Evolutionary conservation across 495 filamentous ascomycete genomes (phyloP).

Genomic region (Penicillium lagena): DNA sequence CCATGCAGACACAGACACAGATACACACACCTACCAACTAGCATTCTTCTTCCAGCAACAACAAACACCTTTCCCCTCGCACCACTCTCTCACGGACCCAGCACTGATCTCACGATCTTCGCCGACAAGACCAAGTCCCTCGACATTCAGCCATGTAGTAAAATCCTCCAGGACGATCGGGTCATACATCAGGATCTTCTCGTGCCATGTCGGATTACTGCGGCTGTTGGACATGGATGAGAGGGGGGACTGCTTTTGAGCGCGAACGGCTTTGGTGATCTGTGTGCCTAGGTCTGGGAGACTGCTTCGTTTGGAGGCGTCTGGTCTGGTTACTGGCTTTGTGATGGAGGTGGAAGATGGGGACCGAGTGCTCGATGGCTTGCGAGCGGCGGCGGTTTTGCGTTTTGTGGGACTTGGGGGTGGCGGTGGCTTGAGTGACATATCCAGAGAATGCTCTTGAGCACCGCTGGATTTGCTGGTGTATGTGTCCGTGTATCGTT

Average conservation of each 20-base stretch:
- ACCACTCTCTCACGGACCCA: conserved; percentile 72
- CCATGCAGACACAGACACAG: not conserved
- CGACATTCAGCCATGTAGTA: conserved; percentile 72
- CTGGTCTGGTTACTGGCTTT: not conserved
- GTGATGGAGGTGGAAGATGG: not conserved
- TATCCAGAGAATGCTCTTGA: conserved; percentile 6
- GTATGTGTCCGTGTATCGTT: conserved; percentile 7
- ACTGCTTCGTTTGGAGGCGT: conserved; percentile 1
- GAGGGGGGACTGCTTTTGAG: conserved; percentile 34
- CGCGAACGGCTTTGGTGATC: conserved; percentile 62
- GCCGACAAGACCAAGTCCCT: conserved; percentile 53
- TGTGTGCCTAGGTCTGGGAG: conserved; percentile 44
- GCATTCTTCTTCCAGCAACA: conserved; percentile 43
- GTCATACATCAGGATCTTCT: conserved; percentile 93
- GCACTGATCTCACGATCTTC: conserved; percentile 59
- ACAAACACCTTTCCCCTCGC: conserved; percentile 73
- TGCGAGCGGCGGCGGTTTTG: conserved; percentile 4
- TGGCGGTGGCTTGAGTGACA: conserved; percentile 2
- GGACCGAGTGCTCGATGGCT: conserved; percentile 1
- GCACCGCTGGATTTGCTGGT: not conserved
- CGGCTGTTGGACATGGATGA: conserved; percentile 3
- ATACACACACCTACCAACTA: conserved; percentile 6
- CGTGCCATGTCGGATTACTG: conserved; percentile 59
- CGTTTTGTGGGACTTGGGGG: conserved; percentile 6
- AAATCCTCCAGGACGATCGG: conserved; percentile 87